Conservation (phyloP, 371 early-diverging fungal species). For the Mucor racemosus region DNA sequence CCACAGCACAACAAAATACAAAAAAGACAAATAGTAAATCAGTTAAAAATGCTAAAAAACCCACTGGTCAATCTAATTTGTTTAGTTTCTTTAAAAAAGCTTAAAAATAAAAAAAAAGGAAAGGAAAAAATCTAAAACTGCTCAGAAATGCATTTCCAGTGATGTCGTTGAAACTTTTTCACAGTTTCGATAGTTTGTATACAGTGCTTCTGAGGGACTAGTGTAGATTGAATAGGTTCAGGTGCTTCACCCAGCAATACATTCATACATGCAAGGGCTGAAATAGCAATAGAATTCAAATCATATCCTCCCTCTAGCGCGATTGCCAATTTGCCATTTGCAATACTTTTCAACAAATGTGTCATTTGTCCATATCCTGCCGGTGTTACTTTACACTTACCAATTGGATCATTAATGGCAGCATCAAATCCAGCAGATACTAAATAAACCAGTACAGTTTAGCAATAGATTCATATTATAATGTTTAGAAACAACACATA, state of each 20-base stretch:
- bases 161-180: slow-evolving; percentile 48
- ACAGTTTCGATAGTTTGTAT: slow-evolving; percentile 56
- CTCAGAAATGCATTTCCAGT: slow-evolving; percentile 49
- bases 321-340: slow-evolving; percentile 76
- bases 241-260: slow-evolving; percentile 72
- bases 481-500: slow-evolving; percentile 24
- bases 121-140: neutral
- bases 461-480: neutral
- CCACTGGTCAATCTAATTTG: slow-evolving; percentile 13
- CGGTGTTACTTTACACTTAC: slow-evolving; percentile 84
- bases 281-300: slow-evolving; percentile 72
- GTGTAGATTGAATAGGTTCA: slow-evolving; percentile 32
- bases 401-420: slow-evolving; percentile 84
- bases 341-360: slow-evolving; percentile 70
- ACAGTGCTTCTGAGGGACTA: slow-evolving; percentile 47
- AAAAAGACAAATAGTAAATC: neutral
- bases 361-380: slow-evolving; percentile 89
- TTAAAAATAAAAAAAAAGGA: neutral
- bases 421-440: slow-evolving; percentile 95
- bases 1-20: neutral
- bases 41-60: neutral
- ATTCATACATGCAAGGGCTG: slow-evolving; percentile 76
- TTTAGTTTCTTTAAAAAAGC: slow-evolving; percentile 26
- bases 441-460: slow-evolving; percentile 2
- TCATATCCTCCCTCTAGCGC: slow-evolving; percentile 89